phyloP scores from a whole-genome alignment of 352 stramenopile species.

The Pythium oligandrum region DNA sequence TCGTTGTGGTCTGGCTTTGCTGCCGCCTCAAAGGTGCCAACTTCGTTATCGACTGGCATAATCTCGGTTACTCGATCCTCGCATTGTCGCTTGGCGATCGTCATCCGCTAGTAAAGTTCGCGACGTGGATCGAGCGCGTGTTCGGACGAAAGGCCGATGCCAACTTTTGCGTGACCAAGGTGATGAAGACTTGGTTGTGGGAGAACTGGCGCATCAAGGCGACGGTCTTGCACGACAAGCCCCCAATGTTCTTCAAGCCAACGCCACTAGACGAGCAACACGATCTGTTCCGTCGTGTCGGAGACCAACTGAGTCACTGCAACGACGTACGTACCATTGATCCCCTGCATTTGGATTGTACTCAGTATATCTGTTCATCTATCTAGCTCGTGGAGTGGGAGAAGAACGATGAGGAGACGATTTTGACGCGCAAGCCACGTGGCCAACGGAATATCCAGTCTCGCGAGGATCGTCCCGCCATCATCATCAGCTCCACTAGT shows the following conservation, averaged over 20 bases:
- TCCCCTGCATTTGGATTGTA: neutral
- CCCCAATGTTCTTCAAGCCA: conserved; percentile 91
- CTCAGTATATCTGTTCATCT: neutral
- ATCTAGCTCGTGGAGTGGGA: conserved; percentile 17
- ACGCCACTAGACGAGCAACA: conserved; percentile 84
- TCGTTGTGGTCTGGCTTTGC: conserved; percentile 88
- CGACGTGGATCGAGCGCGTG: conserved; percentile 76
- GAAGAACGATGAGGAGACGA: conserved; percentile 42
- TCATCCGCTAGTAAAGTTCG: conserved; percentile 81
- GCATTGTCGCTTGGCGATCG: conserved; percentile 52
- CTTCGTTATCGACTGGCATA: conserved; percentile 99
- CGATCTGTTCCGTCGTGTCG: conserved; percentile 84
- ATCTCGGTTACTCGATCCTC: conserved; percentile 98
- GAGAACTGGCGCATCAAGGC: conserved; percentile 88
- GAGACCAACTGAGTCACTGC: conserved; percentile 61
- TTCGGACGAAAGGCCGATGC: conserved; percentile 90
- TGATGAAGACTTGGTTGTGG: conserved; percentile 93
- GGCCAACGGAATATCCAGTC: conserved; percentile 23
- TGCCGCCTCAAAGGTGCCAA: conserved; percentile 71
- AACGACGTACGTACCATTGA: conserved; percentile 43
- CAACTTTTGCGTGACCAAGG: conserved; percentile 96
- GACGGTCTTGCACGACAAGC: conserved; percentile 93
- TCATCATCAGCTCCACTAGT: conserved; percentile 94
- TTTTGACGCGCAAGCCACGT: conserved; percentile 44
- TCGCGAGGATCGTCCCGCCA: conserved; percentile 52